Conservation (phyloP, 1,284 basidiomycete genomes). For the Sporisorium reilianum region DNA sequence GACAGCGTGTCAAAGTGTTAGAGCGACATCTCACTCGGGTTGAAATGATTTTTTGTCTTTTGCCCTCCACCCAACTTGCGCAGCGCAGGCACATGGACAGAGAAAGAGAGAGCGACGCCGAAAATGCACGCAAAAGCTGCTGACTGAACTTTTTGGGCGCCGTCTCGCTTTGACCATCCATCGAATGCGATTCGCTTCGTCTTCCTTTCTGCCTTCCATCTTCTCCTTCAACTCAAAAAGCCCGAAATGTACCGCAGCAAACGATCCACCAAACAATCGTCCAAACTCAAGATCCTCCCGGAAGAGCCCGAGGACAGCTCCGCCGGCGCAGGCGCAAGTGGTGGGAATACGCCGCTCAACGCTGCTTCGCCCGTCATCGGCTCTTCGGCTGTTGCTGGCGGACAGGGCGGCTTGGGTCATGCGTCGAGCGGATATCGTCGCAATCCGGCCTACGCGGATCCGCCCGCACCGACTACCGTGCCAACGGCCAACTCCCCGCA, state of each 20-base stretch:
- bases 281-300: slow-evolving; percentile 91
- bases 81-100: not conserved
- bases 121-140: not conserved
- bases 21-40: not conserved
- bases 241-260: slow-evolving; percentile 50
- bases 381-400: not conserved
- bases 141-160: slow-evolving; percentile 1
- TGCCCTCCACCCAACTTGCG: slow-evolving; percentile 13
- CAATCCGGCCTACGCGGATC: slow-evolving; percentile 26
- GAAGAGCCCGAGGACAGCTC: slow-evolving; percentile 80
- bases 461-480: slow-evolving; percentile 14
- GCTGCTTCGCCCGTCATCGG: slow-evolving; percentile 33
- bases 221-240: not conserved
- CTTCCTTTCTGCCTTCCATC: not conserved
- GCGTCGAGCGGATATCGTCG: slow-evolving; percentile 17
- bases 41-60: not conserved
- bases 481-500: slow-evolving; percentile 20
- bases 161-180: slow-evolving; percentile 22
- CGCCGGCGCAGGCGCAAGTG: slow-evolving; percentile 20
- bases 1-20: not conserved
- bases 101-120: not conserved
- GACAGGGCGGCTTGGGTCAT: slow-evolving; percentile 5
- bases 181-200: not conserved
- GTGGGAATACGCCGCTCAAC: slow-evolving; percentile 34
- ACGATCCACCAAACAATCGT: slow-evolving; percentile 81